phyloP scores from a whole-genome alignment of 345 rosid genomes.

The Viola odorata region DNA sequence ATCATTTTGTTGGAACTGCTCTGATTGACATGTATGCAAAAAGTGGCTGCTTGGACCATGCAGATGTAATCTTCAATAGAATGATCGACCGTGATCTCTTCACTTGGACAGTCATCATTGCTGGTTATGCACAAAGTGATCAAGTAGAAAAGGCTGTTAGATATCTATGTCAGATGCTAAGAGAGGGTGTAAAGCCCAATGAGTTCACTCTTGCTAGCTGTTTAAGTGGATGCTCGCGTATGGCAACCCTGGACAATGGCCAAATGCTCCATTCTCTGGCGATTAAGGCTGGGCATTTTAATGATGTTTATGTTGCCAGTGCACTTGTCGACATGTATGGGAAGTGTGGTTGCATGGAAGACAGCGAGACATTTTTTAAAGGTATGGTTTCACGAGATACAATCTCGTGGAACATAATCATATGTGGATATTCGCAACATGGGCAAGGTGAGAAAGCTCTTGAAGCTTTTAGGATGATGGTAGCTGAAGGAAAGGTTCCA shows the following conservation, averaged over 20 bases:
- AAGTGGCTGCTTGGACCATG: slow-evolving; percentile 32
- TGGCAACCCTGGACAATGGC: slow-evolving; percentile 29
- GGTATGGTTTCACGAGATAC: slow-evolving; percentile 20
- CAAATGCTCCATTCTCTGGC: slow-evolving; percentile 34
- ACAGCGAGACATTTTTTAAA: slow-evolving; percentile 33
- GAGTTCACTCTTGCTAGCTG: slow-evolving; percentile 39
- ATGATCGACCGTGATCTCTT: slow-evolving; percentile 25
- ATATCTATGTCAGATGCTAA: slow-evolving; percentile 27
- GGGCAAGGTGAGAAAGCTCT: slow-evolving; percentile 34
- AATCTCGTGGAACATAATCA: slow-evolving; percentile 36
- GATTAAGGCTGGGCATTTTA: slow-evolving; percentile 23
- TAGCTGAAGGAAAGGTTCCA: slow-evolving; percentile 29
- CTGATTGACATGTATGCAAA: slow-evolving; percentile 41
- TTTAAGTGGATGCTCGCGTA: slow-evolving; percentile 31
- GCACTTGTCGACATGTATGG: slow-evolving; percentile 37
- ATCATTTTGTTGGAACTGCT: slow-evolving; percentile 33
- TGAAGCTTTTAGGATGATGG: slow-evolving; percentile 33
- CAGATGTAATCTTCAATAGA: slow-evolving; percentile 22
- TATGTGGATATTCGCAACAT: slow-evolving; percentile 26
- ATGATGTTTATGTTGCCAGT: slow-evolving; percentile 22
- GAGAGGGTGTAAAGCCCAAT: slow-evolving; percentile 35
- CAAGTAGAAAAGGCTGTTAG: slow-evolving; percentile 27
- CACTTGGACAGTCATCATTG: slow-evolving; percentile 33
- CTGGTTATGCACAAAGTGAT: slow-evolving; percentile 29
- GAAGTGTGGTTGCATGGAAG: slow-evolving; percentile 37